A percentile compares a stretch with the other conserved stretches of the same genome.
phyloP scores from a whole-genome alignment of 495 filamentous ascomycete genomes.

The Lasiosphaeris hirsuta region DNA sequence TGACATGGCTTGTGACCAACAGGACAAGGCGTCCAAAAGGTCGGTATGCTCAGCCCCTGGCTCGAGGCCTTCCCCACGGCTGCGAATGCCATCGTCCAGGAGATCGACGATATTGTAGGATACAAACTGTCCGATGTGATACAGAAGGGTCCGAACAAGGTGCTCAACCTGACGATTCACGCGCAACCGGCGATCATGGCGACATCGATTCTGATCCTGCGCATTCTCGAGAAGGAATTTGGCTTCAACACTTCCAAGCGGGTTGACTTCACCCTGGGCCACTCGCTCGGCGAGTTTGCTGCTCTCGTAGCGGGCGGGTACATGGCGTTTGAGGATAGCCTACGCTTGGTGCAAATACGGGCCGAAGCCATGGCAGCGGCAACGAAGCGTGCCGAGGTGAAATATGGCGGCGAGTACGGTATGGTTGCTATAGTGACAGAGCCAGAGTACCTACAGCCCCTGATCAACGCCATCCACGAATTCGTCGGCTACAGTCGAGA shows the following conservation, averaged over 20 bases:
- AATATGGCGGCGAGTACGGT: conserved; percentile 74
- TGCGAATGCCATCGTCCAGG: conserved; percentile 65
- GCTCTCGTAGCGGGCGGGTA: conserved; percentile 81
- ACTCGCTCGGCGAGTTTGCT: conserved; percentile 94
- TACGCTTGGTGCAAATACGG: conserved; percentile 71
- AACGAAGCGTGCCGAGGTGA: conserved; percentile 57
- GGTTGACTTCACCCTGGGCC: conserved; percentile 80
- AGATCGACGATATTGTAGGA: conserved; percentile 74
- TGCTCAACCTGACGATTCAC: conserved; percentile 76
- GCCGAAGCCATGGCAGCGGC: conserved; percentile 84
- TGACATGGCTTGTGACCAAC: conserved; percentile 5
- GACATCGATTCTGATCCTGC: conserved; percentile 83
- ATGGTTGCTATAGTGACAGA: conserved; percentile 94
- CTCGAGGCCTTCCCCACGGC: conserved; percentile 76
- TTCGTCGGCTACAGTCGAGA: conserved; percentile 69
- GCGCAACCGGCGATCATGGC: conserved; percentile 97
- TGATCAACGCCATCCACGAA: conserved; percentile 72
- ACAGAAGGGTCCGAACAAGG: conserved; percentile 67
- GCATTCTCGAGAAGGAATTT: conserved; percentile 83
- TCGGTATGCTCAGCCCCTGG: conserved; percentile 88
- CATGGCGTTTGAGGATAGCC: conserved; percentile 70
- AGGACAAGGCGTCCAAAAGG: conserved; percentile 94
- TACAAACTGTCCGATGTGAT: conserved; percentile 74
- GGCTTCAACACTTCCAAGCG: conserved; percentile 65
- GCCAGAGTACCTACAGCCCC: conserved; percentile 59